Percentiles rank a stretch among this genome's conserved stretches.
phyloP scores from a whole-genome alignment of 495 filamentous ascomycete genomes.

The Aspergillus funiculosus region DNA sequence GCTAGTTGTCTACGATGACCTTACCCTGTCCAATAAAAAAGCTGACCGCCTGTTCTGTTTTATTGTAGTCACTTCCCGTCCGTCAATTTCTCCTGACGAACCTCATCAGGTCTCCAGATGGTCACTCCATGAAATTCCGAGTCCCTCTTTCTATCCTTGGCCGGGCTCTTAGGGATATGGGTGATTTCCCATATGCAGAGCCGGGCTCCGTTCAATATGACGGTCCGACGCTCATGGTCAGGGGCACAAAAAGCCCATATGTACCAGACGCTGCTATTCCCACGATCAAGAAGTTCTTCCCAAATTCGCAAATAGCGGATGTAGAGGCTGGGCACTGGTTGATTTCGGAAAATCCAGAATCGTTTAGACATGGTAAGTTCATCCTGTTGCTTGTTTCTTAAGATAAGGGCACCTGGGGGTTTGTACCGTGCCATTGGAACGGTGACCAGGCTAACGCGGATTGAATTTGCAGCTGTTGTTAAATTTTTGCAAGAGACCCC shows the following conservation, averaged over 20 bases:
- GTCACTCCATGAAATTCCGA: slow-evolving; percentile 46
- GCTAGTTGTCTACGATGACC: too few relatives aligned
- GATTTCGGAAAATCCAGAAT: slow-evolving; percentile 86
- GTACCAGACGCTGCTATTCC: slow-evolving; percentile 85
- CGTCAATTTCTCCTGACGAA: slow-evolving; percentile 96
- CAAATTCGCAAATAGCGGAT: slow-evolving; percentile 70
- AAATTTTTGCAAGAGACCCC: slow-evolving; percentile 32
- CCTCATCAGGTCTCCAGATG: slow-evolving; percentile 50
- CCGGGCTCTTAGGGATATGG: slow-evolving; percentile 55
- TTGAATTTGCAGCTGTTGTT: slow-evolving; percentile 30
- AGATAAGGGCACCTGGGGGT: background rate
- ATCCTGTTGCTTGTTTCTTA: background rate
- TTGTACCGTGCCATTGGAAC: too few relatives aligned
- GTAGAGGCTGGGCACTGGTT: slow-evolving; percentile 92
- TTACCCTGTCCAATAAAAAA: background rate
- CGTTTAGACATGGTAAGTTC: slow-evolving; percentile 70
- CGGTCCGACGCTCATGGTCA: slow-evolving; percentile 74
- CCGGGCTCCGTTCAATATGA: slow-evolving; percentile 50
- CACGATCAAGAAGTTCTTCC: slow-evolving; percentile 84
- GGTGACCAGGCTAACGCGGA: too few relatives aligned
- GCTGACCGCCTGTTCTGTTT: background rate
- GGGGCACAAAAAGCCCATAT: slow-evolving; percentile 79
- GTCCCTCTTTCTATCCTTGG: slow-evolving; percentile 57
- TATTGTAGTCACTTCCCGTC: slow-evolving; percentile 56
- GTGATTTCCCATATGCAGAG: slow-evolving; percentile 75